Evolutionary conservation across 169 alveolate species (phyloP).

Genomic region (Plasmodium gaboni): DNA sequence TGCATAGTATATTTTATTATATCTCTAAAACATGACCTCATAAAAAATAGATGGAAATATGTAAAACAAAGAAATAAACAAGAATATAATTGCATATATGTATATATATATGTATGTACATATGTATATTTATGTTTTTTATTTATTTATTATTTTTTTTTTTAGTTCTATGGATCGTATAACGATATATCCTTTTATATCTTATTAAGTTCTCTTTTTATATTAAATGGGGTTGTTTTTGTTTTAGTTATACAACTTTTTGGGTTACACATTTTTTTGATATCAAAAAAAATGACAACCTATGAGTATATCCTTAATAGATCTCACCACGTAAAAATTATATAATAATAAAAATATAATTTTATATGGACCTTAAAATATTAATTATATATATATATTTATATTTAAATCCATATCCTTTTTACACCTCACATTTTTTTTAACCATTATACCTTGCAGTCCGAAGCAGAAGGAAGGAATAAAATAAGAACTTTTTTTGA

Average conservation of each 20-base stretch:
- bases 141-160: constrained; percentile 19
- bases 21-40: constrained; percentile 44
- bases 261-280: constrained; percentile 79
- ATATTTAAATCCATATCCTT: neutral
- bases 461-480: constrained; percentile 49
- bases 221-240: constrained; percentile 38
- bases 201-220: constrained; percentile 31
- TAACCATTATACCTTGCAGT: constrained; percentile 19
- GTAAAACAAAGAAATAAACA: constrained; percentile 15
- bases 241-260: constrained; percentile 79
- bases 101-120: neutral
- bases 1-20: constrained; percentile 36
- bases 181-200: constrained; percentile 71
- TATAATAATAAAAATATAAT: neutral
- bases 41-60: constrained; percentile 49
- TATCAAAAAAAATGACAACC: constrained; percentile 80
- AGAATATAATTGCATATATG: neutral
- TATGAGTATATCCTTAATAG: constrained; percentile 80
- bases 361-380: neutral
- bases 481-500: constrained; percentile 67
- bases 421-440: neutral
- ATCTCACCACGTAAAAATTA: constrained; percentile 38
- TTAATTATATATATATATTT: neutral
- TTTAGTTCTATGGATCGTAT: constrained; percentile 65
- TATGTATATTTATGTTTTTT: constrained; percentile 43